A percentile compares a stretch with the other conserved stretches of the same genome.
Conservation (phyloP, 345 rosid genomes). For the Dimocarpus longan region DNA sequence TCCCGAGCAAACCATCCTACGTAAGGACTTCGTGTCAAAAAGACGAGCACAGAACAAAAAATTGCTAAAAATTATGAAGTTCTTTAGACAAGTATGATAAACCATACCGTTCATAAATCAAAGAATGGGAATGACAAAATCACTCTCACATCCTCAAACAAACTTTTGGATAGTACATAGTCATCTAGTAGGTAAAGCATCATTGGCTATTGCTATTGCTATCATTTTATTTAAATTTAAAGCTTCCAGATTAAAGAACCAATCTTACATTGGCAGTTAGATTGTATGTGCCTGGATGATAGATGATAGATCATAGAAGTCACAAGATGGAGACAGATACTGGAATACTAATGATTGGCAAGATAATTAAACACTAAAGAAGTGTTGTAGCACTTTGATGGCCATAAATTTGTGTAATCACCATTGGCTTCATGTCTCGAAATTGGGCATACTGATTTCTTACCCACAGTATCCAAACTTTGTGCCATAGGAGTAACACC, state of each 20-base stretch:
- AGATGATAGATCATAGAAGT: neutral
- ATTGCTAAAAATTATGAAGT: neutral
- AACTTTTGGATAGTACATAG: neutral
- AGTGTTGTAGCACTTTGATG: neutral
- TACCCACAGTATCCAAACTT: constrained; percentile 94
- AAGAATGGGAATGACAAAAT: neutral
- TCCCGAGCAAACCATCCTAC: constrained; percentile 95
- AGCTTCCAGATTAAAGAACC: constrained; percentile 3
- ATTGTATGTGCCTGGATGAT: neutral
- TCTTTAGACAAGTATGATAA: neutral
- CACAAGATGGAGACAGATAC: neutral
- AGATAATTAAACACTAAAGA: neutral
- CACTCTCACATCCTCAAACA: neutral
- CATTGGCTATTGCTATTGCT: neutral
- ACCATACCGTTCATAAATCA: neutral
- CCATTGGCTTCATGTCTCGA: neutral
- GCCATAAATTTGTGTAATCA: neutral
- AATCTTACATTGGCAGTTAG: neutral
- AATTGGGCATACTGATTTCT: constrained; percentile 12
- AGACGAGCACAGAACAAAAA: neutral
- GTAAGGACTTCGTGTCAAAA: constrained; percentile 18
- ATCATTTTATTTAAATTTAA: neutral
- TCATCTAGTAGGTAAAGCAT: neutral
- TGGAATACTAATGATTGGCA: neutral
- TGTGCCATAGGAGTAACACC: constrained; percentile 90